Evolutionary conservation across 352 stramenopile species (phyloP).

Genomic region (Thraustotheca clavata): DNA sequence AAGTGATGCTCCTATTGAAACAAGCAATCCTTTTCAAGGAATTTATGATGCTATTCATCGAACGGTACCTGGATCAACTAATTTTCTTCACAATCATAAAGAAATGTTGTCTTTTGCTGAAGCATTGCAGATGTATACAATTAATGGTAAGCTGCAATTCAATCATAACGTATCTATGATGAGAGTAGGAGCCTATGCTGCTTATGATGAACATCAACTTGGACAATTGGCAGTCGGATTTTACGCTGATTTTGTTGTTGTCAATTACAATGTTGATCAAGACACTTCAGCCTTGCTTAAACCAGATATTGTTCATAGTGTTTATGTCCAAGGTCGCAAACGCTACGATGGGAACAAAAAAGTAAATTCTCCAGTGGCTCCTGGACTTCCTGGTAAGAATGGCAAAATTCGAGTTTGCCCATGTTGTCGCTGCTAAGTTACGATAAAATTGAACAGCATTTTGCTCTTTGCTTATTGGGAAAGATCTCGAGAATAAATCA

Average conservation of each 20-base stretch:
- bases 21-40: constrained; percentile 77
- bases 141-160: constrained; percentile 27
- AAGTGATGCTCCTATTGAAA: constrained; percentile 82
- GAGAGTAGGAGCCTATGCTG: constrained; percentile 36
- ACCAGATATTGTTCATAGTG: constrained; percentile 44
- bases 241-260: constrained; percentile 62
- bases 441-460: too few species aligned
- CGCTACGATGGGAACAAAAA: constrained; percentile 26
- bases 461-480: too few species aligned
- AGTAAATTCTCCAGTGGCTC: neutral
- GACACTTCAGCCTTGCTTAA: constrained; percentile 33
- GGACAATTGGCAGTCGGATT: constrained; percentile 47
- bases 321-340: constrained; percentile 52
- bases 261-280: constrained; percentile 45
- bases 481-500: too few species aligned
- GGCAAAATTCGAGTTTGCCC: constrained; percentile 47
- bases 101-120: constrained; percentile 65
- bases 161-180: neutral
- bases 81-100: constrained; percentile 38
- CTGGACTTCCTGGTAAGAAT: constrained; percentile 64
- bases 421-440: constrained; percentile 55
- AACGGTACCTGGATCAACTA: constrained; percentile 29
- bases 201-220: constrained; percentile 44
- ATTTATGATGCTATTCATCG: constrained; percentile 85
- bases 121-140: constrained; percentile 76